phyloP scores from a whole-genome alignment of 169 alveolate genomes.

The Plasmodium coatneyi region DNA sequence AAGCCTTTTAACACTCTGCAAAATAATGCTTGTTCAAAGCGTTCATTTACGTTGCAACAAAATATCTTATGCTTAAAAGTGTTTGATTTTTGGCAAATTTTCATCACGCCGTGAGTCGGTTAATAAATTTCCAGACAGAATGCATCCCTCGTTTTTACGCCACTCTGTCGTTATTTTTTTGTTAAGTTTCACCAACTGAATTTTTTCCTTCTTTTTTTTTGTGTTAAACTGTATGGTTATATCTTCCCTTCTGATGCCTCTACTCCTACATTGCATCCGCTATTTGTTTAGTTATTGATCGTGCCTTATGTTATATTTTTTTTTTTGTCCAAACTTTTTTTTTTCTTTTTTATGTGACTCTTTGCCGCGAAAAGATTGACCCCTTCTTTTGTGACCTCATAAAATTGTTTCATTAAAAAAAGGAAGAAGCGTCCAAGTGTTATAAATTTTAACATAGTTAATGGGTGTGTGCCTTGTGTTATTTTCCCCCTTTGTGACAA shows the following conservation, averaged over 20 bases:
- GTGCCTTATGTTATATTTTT: neutral
- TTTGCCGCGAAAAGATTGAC: neutral
- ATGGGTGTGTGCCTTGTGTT: neutral
- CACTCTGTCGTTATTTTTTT: conserved; percentile 7
- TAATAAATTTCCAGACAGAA: conserved; percentile 11
- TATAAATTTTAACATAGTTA: neutral
- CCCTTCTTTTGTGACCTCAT: neutral
- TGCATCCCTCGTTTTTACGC: neutral
- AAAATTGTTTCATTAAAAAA: conserved; percentile 2
- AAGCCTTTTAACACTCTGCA: neutral
- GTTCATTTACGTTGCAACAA: neutral
- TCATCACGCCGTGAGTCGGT: neutral
- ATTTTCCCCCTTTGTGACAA: neutral
- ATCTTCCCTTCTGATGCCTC: neutral
- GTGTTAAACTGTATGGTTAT: neutral
- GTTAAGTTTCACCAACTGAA: neutral
- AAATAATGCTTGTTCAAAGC: conserved; percentile 8
- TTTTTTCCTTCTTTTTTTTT: conserved; percentile 24
- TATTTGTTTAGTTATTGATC: conserved; percentile 25
- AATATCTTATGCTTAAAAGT: conserved; percentile 33
- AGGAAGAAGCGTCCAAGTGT: neutral
- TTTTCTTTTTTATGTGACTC: neutral
- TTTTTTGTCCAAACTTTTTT: neutral
- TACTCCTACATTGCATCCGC: neutral
- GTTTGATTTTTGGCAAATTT: conserved; percentile 21